Evolutionary conservation across 345 rosid genomes (phyloP), one percentile per base, ranked within the genome.

Genomic region (Conringia planisiliqua): DNA sequence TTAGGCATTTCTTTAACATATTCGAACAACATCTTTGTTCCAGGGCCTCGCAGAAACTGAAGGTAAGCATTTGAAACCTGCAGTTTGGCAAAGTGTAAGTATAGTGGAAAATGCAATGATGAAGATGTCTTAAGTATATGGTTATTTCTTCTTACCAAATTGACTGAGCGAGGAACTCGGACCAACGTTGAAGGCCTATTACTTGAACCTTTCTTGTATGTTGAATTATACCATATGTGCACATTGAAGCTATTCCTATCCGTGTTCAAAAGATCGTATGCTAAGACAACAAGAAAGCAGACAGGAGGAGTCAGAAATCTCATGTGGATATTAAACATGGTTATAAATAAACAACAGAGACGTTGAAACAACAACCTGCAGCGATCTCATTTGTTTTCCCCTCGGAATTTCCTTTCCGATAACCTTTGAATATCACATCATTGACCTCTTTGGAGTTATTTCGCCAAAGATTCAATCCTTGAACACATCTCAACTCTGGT

Each of bases 31-130:
- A 95, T 86, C 66, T 66, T 82, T 32, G 88, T 71, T 30, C 81
- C 83, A 20, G 87, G 65, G 24, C 97, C 94, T 75, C 17, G 71
- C 78, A 92, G 65, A 75, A 82, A 80, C 68, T 79, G 87, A 73
- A 95, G 87, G 66, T 84, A 95, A 47, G 96, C 91, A 86, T 90
- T 95, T 64, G 99, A 85, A 29, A 71, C 97, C 99, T 95, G 73
- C 18, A 46, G 3, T 65, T 64, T 77, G 11, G 20, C 4, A 72
- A 74, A 79, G 84, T 81, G 64, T 79, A 80, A 50, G 86, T 61
- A 65, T 65, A 20, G 16, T 7, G 44, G n/a, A 32, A 10, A 6
- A 73, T 46, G 57, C 38, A 44, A 27, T 12, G 78, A 65, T 26
- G 68, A 36, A n/a, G 29, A 62, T 52, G 7, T 47, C 6, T 71